phyloP scores from a whole-genome alignment of 1,284 basidiomycete species.

The Ustilago tritici region DNA sequence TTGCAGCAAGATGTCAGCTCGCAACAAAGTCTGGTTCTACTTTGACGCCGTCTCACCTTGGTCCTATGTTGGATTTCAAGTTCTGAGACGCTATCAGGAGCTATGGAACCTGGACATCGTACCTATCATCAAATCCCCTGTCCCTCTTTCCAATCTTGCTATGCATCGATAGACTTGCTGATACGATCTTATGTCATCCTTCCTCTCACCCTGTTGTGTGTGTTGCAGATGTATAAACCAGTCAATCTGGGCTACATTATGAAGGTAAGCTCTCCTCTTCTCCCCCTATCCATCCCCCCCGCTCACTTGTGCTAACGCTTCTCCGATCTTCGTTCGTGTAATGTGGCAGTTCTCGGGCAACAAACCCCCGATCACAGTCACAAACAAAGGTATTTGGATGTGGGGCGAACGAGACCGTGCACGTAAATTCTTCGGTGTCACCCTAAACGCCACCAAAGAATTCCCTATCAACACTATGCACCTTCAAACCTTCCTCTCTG shows the following conservation, averaged over 20 bases:
- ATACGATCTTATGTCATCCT: too few species aligned
- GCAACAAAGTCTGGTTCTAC: constrained; percentile 57
- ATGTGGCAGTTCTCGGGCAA: constrained; percentile 53
- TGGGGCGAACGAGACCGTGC: constrained; percentile 49
- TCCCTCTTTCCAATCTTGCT: too few species aligned
- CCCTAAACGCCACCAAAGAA: constrained; percentile 42
- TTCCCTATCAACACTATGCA: constrained; percentile 65
- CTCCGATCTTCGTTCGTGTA: not conserved
- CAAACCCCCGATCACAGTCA: constrained; percentile 61
- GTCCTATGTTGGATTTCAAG: constrained; percentile 59
- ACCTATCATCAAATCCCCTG: constrained; percentile 7
- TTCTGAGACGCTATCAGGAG: constrained; percentile 55
- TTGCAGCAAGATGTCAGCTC: constrained; percentile 14
- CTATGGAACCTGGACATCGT: constrained; percentile 59
- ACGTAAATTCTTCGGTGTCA: constrained; percentile 57
- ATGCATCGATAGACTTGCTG: too few species aligned
- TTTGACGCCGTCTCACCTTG: constrained; percentile 68
- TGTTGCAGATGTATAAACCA: constrained; percentile 42
- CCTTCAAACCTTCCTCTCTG: constrained; percentile 51
- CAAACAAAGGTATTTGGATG: constrained; percentile 65
- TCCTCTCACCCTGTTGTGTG: too few species aligned
- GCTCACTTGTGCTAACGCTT: not conserved
- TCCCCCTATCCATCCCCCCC: not conserved
- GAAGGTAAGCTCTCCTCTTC: constrained; percentile 46
- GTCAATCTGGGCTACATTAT: constrained; percentile 65